These are phyloP conservation scores for Carex littledalei DNA, from an alignment of 176 grass and related monocot genomes.

Conservation along the genomic window DNA sequence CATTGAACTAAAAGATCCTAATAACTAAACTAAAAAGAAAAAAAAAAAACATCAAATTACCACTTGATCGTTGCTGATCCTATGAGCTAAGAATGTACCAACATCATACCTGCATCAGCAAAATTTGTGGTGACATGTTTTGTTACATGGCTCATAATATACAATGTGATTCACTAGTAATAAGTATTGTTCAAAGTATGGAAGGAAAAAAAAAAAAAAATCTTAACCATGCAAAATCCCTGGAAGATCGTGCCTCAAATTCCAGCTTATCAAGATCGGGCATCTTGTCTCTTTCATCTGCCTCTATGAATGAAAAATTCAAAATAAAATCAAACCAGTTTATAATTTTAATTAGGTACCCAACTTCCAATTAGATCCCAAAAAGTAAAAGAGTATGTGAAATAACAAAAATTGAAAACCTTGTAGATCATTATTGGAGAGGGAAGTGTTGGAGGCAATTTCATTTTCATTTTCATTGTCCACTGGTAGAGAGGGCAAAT, in stretches of 20 bases:
- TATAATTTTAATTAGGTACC: too few relatives aligned
- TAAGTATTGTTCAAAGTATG: not conserved
- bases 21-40: not conserved
- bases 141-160: not conserved
- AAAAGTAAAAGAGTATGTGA: too few relatives aligned
- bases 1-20: not conserved
- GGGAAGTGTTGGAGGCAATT: not conserved
- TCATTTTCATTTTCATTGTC: not conserved
- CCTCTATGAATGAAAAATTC: not conserved
- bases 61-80: constrained; percentile 32
- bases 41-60: constrained; percentile 17
- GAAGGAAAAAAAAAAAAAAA: not conserved
- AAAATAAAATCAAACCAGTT: too few relatives aligned
- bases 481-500: too few relatives aligned
- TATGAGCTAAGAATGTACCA: constrained; percentile 30
- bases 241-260: constrained; percentile 42
- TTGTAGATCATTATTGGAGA: not conserved
- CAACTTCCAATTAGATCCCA: too few relatives aligned
- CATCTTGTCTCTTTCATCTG: constrained; percentile 21
- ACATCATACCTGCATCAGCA: constrained; percentile 55
- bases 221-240: constrained; percentile 37
- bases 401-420: too few relatives aligned
- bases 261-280: constrained; percentile 21
- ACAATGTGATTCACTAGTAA: not conserved
- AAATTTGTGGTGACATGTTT: not conserved